Percentiles rank a stretch among this genome's conserved stretches.
These are phyloP conservation scores for Heterobasidion annosum DNA, from an alignment of 1,284 basidiomycete species.

Conservation along the genomic window DNA sequence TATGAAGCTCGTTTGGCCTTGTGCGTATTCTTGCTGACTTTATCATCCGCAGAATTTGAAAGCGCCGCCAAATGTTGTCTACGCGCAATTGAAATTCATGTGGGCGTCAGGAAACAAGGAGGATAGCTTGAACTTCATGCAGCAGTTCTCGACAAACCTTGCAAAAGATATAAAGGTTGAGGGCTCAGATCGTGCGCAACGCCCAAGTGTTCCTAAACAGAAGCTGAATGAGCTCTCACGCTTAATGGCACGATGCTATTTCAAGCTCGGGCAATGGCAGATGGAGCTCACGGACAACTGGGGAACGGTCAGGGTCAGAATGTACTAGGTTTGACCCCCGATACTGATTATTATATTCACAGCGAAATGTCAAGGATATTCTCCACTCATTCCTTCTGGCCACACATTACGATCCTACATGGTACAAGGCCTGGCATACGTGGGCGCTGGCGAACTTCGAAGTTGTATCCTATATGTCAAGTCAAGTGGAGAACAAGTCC, in stretches of 20 bases:
- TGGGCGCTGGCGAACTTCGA: slow-evolving; percentile 98
- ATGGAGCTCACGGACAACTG: slow-evolving; percentile 72
- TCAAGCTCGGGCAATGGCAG: slow-evolving; percentile 97
- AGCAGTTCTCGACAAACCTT: slow-evolving; percentile 75
- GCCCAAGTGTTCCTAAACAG: slow-evolving; percentile 44
- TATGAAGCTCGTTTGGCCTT: slow-evolving; percentile 15
- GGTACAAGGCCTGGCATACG: slow-evolving; percentile 99
- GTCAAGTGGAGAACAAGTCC: slow-evolving; percentile 47
- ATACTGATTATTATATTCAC: slow-evolving; percentile 8
- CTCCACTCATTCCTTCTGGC: slow-evolving; percentile 82
- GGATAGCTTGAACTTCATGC: slow-evolving; percentile 81
- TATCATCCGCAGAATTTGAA: slow-evolving; percentile 42
- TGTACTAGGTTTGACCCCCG: background rate
- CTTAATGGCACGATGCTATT: slow-evolving; percentile 92
- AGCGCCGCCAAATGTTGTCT: slow-evolving; percentile 94
- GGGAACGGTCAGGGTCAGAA: slow-evolving; percentile 44
- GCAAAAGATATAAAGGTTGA: slow-evolving; percentile 69
- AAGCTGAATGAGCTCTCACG: slow-evolving; percentile 75
- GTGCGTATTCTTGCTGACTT: too few relatives aligned
- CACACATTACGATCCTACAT: slow-evolving; percentile 86
- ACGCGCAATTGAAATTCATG: slow-evolving; percentile 94
- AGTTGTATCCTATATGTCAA: slow-evolving; percentile 81
- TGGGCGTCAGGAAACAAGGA: slow-evolving; percentile 84
- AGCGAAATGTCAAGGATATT: slow-evolving; percentile 78
- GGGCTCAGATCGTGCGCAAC: slow-evolving; percentile 33